Evolutionary conservation across 805 yeast genomes (phyloP), one percentile per base, ranked within the genome.

Genomic region (Zygoascus tannicola): DNA sequence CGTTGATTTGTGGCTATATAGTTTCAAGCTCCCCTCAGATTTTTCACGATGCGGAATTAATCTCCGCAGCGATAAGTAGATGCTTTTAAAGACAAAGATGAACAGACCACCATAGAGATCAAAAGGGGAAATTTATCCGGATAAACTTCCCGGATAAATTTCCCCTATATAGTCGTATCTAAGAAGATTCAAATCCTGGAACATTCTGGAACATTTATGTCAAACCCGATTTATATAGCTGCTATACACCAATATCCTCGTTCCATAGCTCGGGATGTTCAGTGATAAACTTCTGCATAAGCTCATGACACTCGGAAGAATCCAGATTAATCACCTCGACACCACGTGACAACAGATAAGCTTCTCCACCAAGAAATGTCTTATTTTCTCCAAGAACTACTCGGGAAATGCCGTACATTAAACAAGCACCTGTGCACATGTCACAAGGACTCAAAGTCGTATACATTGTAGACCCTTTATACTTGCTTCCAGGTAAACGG

Each of bases 361-460:
- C 82, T 60, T 90, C 97, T 22, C 85, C 94, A 10, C 97, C 96
- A 28, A 71, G 53, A 54, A 83, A 90, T 23, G 81, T 90, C 44
- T 66, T 75, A 64, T 87, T 87, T 60, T 90, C 98, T 23, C 96
- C 96, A 62, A 87, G 56, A 0, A 90, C 97, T 35, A 85, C 81
- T 50, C 97, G 73, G 56, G 81, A 80, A 53, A 90, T 74, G 34
- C 95, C 95, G 65, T 87, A 90, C 71, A 90, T 69, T 42, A 90
- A 57, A 50, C 90, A 83, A 4, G 97, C 94, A 18, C 97, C 97
- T 3, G 92, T 76, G 62, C 97, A 90, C 97, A 90, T 90, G 53
- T 80, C 74, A 62, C 97, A 90, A 2, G 97, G 97, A 5, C 95
- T 84, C 52, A 90, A 68, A 0, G 96, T 84, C 23, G 97, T 87